phyloP scores from a whole-genome alignment of 169 alveolate genomes.

The Pseudocohnilembus persalinus region DNA sequence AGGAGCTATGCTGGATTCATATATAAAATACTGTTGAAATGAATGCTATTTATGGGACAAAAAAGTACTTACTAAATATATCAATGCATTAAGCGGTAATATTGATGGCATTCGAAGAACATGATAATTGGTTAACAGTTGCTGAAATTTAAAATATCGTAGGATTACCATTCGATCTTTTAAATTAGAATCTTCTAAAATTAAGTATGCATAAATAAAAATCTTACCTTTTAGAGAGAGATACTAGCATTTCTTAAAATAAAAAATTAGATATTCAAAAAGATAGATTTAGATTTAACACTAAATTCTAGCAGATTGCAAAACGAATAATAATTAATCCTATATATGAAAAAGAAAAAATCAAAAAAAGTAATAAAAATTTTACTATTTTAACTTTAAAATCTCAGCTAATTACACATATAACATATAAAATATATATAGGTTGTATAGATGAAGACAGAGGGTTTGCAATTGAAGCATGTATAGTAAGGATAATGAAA shows the following conservation, averaged over 20 bases:
- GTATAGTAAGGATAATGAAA: constrained; percentile 62
- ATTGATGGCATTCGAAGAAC: neutral
- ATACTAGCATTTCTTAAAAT: neutral
- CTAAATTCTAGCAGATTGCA: neutral
- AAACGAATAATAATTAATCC: neutral
- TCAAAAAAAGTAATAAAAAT: constrained; percentile 21
- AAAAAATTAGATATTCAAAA: constrained; percentile 1
- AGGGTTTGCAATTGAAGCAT: constrained; percentile 57
- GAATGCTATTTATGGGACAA: neutral
- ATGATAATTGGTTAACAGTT: neutral
- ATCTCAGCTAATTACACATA: neutral
- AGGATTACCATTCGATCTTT: too few species aligned
- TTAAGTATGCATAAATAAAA: too few species aligned
- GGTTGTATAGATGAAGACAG: constrained; percentile 46
- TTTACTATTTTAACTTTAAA: too few species aligned
- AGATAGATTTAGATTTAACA: constrained; percentile 9
- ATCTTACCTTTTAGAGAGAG: neutral
- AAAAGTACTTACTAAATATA: neutral
- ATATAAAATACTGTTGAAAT: neutral
- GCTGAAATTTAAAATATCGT: neutral
- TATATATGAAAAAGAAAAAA: neutral
- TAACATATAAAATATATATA: constrained; percentile 4
- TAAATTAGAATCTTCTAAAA: too few species aligned
- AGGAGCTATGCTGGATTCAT: constrained; percentile 13
- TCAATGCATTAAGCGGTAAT: neutral